phyloP scores from a whole-genome alignment of 148 eudicot genomes.

The Arctostaphylos glauca region DNA sequence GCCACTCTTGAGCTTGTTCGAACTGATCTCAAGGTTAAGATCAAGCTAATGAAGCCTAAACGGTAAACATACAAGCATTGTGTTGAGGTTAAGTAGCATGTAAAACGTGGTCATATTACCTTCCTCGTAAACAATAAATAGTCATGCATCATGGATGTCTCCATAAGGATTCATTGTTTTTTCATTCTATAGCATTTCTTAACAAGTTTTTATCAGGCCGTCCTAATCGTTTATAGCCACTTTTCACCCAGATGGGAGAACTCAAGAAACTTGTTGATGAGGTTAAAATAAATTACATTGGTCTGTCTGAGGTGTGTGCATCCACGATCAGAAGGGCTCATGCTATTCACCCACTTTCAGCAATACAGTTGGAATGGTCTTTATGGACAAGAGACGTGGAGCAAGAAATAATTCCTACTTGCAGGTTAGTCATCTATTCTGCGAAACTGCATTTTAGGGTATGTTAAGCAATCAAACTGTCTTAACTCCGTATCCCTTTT shows the following conservation, averaged over 20 bases:
- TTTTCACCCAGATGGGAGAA: slow-evolving; percentile 18
- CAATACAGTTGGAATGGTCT: neutral
- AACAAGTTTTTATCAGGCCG: neutral
- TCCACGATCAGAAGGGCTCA: slow-evolving; percentile 19
- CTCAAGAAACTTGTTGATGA: slow-evolving; percentile 19
- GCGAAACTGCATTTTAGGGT: neutral
- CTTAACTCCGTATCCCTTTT: neutral
- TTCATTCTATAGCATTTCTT: neutral
- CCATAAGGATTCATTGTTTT: neutral
- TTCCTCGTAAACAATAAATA: neutral
- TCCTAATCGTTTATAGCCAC: neutral
- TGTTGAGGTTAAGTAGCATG: no score
- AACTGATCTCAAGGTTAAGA: no score
- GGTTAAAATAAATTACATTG: slow-evolving; percentile 18
- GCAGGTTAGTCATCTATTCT: slow-evolving; percentile 10
- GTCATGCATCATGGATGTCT: neutral
- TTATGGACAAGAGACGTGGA: no score
- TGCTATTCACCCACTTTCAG: slow-evolving; percentile 16
- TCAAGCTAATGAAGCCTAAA: no score
- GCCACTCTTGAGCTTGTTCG: neutral
- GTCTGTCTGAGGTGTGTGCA: slow-evolving; percentile 18
- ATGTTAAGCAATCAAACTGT: neutral
- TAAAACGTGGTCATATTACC: neutral
- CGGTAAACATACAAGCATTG: no score
- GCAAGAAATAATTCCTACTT: neutral